Evolutionary conservation across 805 yeast species (phyloP).

Genomic region (Metschnikowia kunwiensis): DNA sequence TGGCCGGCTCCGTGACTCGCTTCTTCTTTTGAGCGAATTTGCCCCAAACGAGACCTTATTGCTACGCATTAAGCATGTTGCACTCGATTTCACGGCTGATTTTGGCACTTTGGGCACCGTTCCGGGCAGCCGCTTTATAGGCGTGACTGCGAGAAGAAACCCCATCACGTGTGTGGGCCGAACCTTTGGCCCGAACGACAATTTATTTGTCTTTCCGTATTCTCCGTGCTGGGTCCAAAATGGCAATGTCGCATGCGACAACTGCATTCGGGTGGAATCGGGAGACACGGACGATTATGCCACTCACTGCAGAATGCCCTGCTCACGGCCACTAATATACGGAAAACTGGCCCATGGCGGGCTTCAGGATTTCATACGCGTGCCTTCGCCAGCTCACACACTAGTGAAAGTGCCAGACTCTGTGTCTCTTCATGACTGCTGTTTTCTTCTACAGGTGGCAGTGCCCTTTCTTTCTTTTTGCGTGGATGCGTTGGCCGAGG

Average conservation of each 20-base stretch:
- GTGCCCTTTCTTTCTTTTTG: constrained; percentile 35
- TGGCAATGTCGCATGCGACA: constrained; percentile 16
- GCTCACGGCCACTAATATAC: constrained; percentile 25
- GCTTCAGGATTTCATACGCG: constrained; percentile 34
- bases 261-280: constrained; percentile 16
- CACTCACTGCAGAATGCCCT: constrained; percentile 20
- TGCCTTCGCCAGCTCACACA: constrained; percentile 24
- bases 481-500: constrained; percentile 16
- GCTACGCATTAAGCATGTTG: constrained; percentile 18
- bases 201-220: constrained; percentile 31
- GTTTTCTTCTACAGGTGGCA: constrained; percentile 33
- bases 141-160: constrained; percentile 24
- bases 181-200: constrained; percentile 8
- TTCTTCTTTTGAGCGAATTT: constrained; percentile 11
- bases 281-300: constrained; percentile 10
- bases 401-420: constrained; percentile 29
- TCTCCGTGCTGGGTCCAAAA: constrained; percentile 31
- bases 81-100: constrained; percentile 13
- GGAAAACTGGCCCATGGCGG: constrained; percentile 41
- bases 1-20: constrained; percentile 8
- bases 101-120: constrained; percentile 20
- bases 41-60: constrained; percentile 7
- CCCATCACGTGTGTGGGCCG: neutral
- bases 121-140: constrained; percentile 35
- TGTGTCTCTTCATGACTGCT: constrained; percentile 36